Conservation (phyloP, 2,329 filamentous ascomycete genomes). For the Plectosphaerella plurivora region DNA sequence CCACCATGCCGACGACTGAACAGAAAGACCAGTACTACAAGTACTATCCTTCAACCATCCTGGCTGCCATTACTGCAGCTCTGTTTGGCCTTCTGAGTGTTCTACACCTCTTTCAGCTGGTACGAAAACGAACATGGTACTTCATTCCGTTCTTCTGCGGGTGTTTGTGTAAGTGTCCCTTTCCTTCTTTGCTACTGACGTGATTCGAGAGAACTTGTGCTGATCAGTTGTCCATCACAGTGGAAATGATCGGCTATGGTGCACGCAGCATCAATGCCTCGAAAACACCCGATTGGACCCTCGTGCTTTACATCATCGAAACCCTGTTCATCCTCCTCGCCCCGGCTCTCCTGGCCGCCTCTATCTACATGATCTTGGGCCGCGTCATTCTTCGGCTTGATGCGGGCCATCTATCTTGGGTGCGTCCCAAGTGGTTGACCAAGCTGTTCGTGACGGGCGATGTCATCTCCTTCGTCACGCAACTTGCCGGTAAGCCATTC, state of each 20-base stretch:
- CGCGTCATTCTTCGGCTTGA: slow-evolving; percentile 28
- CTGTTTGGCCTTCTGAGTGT: slow-evolving; percentile 34
- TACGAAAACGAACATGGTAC: slow-evolving; percentile 42
- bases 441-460: slow-evolving; percentile 29
- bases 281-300: background rate
- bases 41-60: slow-evolving; percentile 39
- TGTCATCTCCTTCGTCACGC: slow-evolving; percentile 23
- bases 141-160: slow-evolving; percentile 48
- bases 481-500: background rate
- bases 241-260: background rate
- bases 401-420: slow-evolving; percentile 27
- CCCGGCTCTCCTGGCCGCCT: slow-evolving; percentile 32
- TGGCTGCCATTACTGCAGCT: slow-evolving; percentile 35
- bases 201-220: background rate
- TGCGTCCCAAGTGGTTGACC: slow-evolving; percentile 28
- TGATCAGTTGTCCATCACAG: background rate
- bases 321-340: slow-evolving; percentile 24
- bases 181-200: background rate
- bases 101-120: slow-evolving; percentile 33
- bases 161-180: slow-evolving; percentile 37
- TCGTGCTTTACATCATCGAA: slow-evolving; percentile 25
- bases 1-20: background rate
- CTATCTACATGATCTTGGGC: slow-evolving; percentile 33
- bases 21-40: slow-evolving; percentile 30
- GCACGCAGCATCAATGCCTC: background rate